phyloP scores from a whole-genome alignment of 371 early-diverging fungal genomes.

The Apophysomyces ossiformis region DNA sequence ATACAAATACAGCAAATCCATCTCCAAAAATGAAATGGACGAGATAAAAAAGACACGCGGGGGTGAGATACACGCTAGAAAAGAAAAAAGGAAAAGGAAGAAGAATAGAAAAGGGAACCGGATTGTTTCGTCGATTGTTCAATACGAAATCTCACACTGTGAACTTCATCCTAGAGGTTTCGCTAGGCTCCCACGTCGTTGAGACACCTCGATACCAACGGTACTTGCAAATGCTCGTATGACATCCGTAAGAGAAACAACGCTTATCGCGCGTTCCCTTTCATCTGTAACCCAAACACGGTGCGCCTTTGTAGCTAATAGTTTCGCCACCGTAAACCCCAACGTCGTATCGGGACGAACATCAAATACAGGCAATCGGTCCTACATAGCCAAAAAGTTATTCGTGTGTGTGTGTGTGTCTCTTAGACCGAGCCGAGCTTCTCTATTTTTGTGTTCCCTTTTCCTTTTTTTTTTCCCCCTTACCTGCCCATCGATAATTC shows the following conservation, averaged over 20 bases:
- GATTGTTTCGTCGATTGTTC: slow-evolving; percentile 8
- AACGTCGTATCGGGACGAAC: slow-evolving; percentile 72
- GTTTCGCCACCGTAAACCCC: slow-evolving; percentile 72
- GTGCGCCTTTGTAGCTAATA: slow-evolving; percentile 81
- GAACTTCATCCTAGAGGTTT: background rate
- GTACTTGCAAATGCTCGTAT: slow-evolving; percentile 54
- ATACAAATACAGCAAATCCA: background rate
- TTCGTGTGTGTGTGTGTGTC: no score
- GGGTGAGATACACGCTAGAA: no score
- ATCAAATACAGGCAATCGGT: slow-evolving; percentile 80
- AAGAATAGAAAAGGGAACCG: background rate
- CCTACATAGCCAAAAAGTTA: slow-evolving; percentile 33
- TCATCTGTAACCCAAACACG: slow-evolving; percentile 83
- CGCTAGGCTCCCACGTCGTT: slow-evolving; percentile 2
- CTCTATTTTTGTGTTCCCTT: background rate
- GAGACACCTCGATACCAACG: background rate
- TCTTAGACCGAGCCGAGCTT: no score
- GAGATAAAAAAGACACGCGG: background rate
- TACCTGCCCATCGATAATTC: slow-evolving; percentile 57
- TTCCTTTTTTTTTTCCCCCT: slow-evolving; percentile 1
- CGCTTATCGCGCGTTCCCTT: slow-evolving; percentile 56
- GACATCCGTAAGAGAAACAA: slow-evolving; percentile 79
- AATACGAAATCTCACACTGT: background rate
- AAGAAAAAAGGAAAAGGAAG: no score
- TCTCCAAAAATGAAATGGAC: slow-evolving; percentile 1